Evolutionary conservation across 163 green algal species (phyloP).

Genomic region (Scenedesmus sp.): DNA sequence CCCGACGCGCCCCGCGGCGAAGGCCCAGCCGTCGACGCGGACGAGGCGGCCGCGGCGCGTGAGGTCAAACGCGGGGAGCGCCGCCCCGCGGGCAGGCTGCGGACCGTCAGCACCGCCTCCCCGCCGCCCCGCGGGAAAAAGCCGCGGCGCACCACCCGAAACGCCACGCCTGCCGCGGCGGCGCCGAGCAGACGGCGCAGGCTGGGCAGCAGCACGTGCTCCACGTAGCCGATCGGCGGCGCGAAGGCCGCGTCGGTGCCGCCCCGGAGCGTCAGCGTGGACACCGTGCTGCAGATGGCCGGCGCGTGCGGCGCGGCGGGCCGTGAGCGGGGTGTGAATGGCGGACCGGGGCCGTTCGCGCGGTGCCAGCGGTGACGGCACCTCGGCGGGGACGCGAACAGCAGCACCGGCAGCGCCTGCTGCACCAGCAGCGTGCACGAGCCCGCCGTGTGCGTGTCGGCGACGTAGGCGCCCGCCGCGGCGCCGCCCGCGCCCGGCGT

Average conservation of each 20-base stretch:
- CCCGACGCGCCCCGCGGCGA: constrained; percentile 56
- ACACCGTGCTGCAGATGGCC: constrained; percentile 21
- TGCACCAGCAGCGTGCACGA: constrained; percentile 84
- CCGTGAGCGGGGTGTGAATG: no score
- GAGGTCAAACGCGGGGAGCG: constrained; percentile 66
- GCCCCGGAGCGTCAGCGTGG: constrained; percentile 60
- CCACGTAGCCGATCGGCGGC: constrained; percentile 76
- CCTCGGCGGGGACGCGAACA: constrained; percentile 63
- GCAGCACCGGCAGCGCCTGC: constrained; percentile 70
- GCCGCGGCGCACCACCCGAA: constrained; percentile 65
- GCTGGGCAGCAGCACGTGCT: constrained; percentile 79
- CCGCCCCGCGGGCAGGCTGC: constrained; percentile 49
- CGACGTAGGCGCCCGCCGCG: constrained; percentile 46
- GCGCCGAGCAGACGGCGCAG: constrained; percentile 62
- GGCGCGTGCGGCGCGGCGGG: not conserved
- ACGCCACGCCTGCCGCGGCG: constrained; percentile 37
- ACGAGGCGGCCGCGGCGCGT: constrained; percentile 58
- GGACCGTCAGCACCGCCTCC: constrained; percentile 51
- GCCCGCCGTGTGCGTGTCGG: constrained; percentile 80
- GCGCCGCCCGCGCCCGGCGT: constrained; percentile 42
- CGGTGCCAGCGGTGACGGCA: no score
- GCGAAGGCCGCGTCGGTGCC: constrained; percentile 86
- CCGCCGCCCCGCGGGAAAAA: constrained; percentile 86
- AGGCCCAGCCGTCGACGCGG: constrained; percentile 52
- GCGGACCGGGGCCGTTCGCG: no score